Conservation (phyloP, 768 basidiomycete species). For the Tricholoma sp. region DNA sequence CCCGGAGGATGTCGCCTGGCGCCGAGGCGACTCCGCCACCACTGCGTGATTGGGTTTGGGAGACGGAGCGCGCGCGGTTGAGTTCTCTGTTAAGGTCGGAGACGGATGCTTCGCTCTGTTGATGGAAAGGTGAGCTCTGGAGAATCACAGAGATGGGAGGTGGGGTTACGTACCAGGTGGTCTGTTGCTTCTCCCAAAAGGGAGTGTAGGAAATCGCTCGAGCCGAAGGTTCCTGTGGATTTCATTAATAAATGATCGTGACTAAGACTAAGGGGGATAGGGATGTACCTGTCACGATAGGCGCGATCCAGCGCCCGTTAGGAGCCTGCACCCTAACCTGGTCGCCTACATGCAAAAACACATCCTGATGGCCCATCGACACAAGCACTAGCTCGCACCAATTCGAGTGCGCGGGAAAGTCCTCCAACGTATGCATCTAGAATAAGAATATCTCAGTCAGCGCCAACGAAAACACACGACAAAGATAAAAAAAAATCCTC, state of each 20-base stretch:
- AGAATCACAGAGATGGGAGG: not conserved
- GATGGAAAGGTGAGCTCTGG: not conserved
- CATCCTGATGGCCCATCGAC: conserved; percentile 64
- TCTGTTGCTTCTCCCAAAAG: conserved; percentile 68
- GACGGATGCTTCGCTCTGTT: conserved; percentile 63
- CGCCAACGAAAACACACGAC: conserved; percentile 5
- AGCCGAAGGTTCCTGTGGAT: conserved; percentile 61
- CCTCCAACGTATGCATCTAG: conserved; percentile 77
- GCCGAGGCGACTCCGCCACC: conserved; percentile 28
- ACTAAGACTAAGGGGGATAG: not conserved
- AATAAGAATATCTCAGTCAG: not conserved
- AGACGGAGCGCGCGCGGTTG: conserved; percentile 20
- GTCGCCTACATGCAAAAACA: conserved; percentile 88
- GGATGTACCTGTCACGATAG: conserved; percentile 67
- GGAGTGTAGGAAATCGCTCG: conserved; percentile 75
- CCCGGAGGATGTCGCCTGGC: conserved; percentile 48
- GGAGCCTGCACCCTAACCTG: conserved; percentile 70
- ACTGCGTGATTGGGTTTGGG: conserved; percentile 4
- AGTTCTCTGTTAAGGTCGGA: conserved; percentile 81
- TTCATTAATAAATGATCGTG: not conserved
- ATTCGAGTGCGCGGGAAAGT: conserved; percentile 87
- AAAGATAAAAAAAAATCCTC: conserved; percentile 36
- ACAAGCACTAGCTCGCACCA: conserved; percentile 83
- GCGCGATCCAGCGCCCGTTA: conserved; percentile 70
- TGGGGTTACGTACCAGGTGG: conserved; percentile 42